phyloP scores from a whole-genome alignment of 164 flowering plant species.

The Chimonanthus salicifolius region DNA sequence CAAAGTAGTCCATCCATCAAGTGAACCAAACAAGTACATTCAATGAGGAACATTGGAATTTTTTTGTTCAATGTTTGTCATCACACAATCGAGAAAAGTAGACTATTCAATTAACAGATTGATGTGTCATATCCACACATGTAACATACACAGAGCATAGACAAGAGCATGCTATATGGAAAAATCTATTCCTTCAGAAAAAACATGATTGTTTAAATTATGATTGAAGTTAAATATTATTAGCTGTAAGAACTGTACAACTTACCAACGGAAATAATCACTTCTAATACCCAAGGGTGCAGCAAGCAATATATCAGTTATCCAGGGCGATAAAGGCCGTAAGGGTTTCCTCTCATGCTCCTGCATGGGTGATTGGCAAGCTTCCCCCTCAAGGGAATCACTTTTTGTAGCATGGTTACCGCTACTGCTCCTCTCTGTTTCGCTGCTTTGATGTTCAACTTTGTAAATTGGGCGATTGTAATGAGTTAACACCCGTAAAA shows the following conservation, averaged over 20 bases:
- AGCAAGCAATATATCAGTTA: slow-evolving; percentile 89
- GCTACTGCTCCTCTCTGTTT: slow-evolving; percentile 55
- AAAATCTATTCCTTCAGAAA: too few relatives aligned
- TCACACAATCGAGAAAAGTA: too few relatives aligned
- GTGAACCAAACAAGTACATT: too few relatives aligned
- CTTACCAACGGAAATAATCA: slow-evolving; percentile 92
- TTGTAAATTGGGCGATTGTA: slow-evolving; percentile 92
- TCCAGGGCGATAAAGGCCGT: slow-evolving; percentile 94
- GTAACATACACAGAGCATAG: too few relatives aligned
- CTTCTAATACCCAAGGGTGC: slow-evolving; percentile 93
- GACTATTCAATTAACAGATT: too few relatives aligned
- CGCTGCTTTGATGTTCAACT: slow-evolving; percentile 45
- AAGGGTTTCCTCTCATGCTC: slow-evolving; percentile 73
- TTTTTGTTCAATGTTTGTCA: too few relatives aligned
- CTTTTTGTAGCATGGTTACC: slow-evolving; percentile 61
- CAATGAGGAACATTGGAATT: too few relatives aligned
- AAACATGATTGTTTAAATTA: too few relatives aligned
- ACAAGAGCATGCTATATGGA: too few relatives aligned
- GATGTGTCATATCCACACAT: too few relatives aligned
- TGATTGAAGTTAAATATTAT: too few relatives aligned
- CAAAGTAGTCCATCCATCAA: too few relatives aligned
- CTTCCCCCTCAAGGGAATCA: slow-evolving; percentile 26
- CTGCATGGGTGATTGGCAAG: slow-evolving; percentile 22
- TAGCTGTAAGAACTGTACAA: not conserved
- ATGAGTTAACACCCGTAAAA: slow-evolving; percentile 79